phyloP scores from a whole-genome alignment of 2,329 filamentous ascomycete genomes.

The Dendrostoma leiphaemia region DNA sequence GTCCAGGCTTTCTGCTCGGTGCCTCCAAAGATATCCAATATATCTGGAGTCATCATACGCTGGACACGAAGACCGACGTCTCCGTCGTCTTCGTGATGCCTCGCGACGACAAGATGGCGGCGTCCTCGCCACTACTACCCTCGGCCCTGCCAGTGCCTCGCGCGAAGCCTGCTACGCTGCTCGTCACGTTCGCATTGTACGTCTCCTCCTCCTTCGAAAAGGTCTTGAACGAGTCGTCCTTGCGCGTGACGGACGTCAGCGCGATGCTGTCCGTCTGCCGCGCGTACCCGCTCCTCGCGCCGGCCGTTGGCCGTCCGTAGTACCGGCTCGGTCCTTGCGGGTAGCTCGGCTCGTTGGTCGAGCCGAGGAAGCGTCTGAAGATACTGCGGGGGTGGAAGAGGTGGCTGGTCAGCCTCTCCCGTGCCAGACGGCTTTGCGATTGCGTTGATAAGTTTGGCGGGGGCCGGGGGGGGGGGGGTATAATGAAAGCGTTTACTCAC shows the following conservation, averaged over 20 bases:
- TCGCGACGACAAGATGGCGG: neutral
- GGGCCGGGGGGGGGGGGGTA: neutral
- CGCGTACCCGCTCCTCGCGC: neutral
- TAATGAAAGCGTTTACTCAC: neutral
- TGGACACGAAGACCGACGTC: neutral
- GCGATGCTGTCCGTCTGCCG: conserved; percentile 1
- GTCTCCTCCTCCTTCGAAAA: neutral
- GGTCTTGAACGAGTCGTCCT: neutral
- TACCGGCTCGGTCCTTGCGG: neutral
- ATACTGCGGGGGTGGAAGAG: neutral
- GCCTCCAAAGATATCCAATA: too few relatives aligned
- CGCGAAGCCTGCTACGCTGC: neutral
- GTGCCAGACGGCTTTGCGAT: too few relatives aligned
- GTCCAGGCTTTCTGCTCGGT: too few relatives aligned
- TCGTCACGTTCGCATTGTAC: neutral
- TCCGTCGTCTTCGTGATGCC: neutral
- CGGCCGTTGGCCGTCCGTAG: neutral
- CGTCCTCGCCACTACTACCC: neutral
- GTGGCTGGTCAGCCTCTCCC: too few relatives aligned
- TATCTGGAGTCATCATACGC: neutral
- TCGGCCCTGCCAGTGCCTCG: neutral
- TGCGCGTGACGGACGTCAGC: neutral
- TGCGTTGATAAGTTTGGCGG: too few relatives aligned
- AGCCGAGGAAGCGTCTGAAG: conserved; percentile 1
- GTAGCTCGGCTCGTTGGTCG: conserved; percentile 2